Conservation (phyloP, 495 filamentous ascomycete species). For the Xanthoparmelia taractica region DNA sequence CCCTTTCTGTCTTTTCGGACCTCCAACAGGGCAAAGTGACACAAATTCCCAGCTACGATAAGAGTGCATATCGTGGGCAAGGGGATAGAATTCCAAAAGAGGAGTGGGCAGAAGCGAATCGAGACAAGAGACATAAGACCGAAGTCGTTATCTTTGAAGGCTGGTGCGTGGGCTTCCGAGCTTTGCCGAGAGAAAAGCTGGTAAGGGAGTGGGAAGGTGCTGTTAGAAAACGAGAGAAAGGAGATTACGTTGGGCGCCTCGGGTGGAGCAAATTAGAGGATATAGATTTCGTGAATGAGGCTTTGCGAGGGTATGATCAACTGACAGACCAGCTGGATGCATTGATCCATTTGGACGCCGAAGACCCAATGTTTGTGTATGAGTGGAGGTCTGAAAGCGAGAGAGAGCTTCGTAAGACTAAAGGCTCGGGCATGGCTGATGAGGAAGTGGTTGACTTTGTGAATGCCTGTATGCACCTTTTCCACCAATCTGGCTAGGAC, state of each 20-base stretch:
- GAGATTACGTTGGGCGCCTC: constrained; percentile 39
- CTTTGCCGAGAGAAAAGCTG: constrained; percentile 49
- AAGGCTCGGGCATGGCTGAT: constrained; percentile 70
- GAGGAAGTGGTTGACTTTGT: constrained; percentile 60
- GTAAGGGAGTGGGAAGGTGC: constrained; percentile 50
- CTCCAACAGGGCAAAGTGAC: constrained; percentile 46
- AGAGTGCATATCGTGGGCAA: constrained; percentile 64
- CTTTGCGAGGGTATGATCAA: constrained; percentile 59
- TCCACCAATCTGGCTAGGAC: not conserved
- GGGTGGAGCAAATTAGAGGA: constrained; percentile 58
- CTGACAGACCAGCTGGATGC: constrained; percentile 69
- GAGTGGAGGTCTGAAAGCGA: constrained; percentile 85
- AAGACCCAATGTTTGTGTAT: constrained; percentile 70
- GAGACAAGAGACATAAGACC: constrained; percentile 41
- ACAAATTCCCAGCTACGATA: constrained; percentile 75
- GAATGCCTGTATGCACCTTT: constrained; percentile 39
- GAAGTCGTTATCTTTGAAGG: constrained; percentile 76
- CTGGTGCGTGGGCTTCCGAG: constrained; percentile 83
- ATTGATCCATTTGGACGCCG: constrained; percentile 83
- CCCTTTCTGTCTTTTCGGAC: constrained; percentile 51
- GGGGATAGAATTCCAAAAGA: constrained; percentile 63
- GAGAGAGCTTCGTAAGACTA: constrained; percentile 52
- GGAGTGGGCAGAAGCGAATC: constrained; percentile 58
- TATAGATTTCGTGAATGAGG: constrained; percentile 64
- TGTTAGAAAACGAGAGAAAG: constrained; percentile 38